Evolutionary conservation across 1,284 basidiomycete genomes (phyloP).

Genomic region (Ceratobasidium sp.): DNA sequence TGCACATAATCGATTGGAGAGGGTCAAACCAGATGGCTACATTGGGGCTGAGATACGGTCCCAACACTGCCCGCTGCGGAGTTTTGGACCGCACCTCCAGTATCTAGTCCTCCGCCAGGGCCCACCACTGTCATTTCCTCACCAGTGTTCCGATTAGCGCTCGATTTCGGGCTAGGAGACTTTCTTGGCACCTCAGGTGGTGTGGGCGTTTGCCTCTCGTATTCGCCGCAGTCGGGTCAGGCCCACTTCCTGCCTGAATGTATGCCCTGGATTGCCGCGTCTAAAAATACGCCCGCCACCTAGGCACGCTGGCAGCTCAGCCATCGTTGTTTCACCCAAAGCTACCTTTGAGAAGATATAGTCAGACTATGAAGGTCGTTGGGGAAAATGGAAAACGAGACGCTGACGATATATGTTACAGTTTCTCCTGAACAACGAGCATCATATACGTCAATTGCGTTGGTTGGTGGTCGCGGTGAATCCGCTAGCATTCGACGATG

Average conservation of each 20-base stretch:
- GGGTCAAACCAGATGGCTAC: no score
- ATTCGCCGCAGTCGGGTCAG: constrained; percentile 21
- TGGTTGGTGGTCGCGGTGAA: background rate
- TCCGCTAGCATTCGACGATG: no score
- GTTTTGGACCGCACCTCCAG: no score
- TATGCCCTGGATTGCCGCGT: constrained; percentile 12
- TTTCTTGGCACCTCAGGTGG: constrained; percentile 40
- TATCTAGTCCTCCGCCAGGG: no score
- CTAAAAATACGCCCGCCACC: background rate
- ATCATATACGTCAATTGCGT: background rate
- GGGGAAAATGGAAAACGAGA: constrained; percentile 63
- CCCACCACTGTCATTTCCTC: no score
- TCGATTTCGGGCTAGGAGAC: constrained; percentile 17
- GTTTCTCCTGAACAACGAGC: constrained; percentile 62
- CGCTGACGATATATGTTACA: constrained; percentile 69
- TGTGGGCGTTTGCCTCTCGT: constrained; percentile 28
- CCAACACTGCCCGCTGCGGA: no score
- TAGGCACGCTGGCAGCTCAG: background rate
- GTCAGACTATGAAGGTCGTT: constrained; percentile 32
- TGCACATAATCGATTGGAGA: no score
- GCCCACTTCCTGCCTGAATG: constrained; percentile 32
- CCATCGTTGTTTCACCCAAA: constrained; percentile 34
- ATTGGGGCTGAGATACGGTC: no score
- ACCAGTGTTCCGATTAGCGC: no score
- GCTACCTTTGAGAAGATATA: constrained; percentile 37